Evolutionary conservation across 1,284 basidiomycete species (phyloP), one percentile per base, ranked within the genome.

Genomic region (Boletus smithii): DNA sequence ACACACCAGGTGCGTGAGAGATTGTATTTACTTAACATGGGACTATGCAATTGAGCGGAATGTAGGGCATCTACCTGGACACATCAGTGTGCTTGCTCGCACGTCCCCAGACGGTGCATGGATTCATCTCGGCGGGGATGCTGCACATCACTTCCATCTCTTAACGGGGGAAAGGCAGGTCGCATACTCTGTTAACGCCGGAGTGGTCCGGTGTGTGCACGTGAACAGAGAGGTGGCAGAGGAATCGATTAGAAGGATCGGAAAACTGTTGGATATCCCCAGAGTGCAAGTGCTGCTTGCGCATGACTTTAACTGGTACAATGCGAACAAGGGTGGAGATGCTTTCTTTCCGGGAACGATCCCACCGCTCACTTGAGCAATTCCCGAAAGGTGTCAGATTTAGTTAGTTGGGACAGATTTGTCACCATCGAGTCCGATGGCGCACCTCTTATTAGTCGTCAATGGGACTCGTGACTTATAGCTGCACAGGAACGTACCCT

Each of bases 71-170:
- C 18, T 55, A 4, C 43, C 29, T 26, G 47, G 52, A 41, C 55
- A 57, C 27, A 48, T 81, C 44, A 76, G 73, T 41, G 54, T 75
- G 32, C 70, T 82, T 16, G 74, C 68, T 33, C 75, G 80, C 32
- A 81, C 79, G 18, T 77, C 75, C 5, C 26, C 67, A 9, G 74
- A 79, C 46, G 77, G 77, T 7, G 70, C 63, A 20, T 81, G 79
- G 79, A 61, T 80, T 17, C 76, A 72, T 54, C 67, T 81, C 26
- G 78, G 71, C 1, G 78, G 73, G 0, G 79, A 81, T 57, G 73
- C 72, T 34, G 76, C 73, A 5, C 79, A 80, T 56, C 72, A 79
- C 58, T 70, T 70, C 68, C 64, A 71, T 18, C 61, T 80, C 26
- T 54, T 81, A 27, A 72, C 65, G 0, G 76, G 75, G 4, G 66